Percentiles rank a stretch among this genome's conserved stretches.
These are phyloP conservation scores for Metroxylon sagu DNA, from an alignment of 176 grass and related monocot genomes.

Conservation along the genomic window DNA sequence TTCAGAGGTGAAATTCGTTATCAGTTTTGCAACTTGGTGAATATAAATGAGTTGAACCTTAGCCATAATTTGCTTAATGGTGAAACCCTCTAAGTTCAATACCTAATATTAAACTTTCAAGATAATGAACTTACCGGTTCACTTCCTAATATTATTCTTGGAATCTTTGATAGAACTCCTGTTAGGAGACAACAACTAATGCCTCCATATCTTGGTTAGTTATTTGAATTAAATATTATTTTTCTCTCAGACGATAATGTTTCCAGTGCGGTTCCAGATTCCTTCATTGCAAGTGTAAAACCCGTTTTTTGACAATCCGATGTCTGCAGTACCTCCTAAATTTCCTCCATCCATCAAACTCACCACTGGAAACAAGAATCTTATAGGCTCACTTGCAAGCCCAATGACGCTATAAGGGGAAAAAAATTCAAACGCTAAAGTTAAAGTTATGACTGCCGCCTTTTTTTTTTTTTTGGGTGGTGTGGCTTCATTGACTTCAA, in stretches of 20 bases:
- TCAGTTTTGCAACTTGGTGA: too few relatives aligned
- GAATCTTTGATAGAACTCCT: conserved; percentile 32
- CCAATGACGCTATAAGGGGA: too few relatives aligned
- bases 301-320: conserved; percentile 56
- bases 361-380: conserved; percentile 22
- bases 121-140: conserved; percentile 34
- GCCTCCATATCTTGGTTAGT: conserved; percentile 11
- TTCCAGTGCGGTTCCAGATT: conserved; percentile 29
- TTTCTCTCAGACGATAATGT: conserved; percentile 78
- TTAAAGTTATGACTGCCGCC: too few relatives aligned
- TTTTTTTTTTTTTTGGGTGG: too few relatives aligned
- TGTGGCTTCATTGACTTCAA: too few relatives aligned
- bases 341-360: conserved; percentile 12
- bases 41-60: too few relatives aligned
- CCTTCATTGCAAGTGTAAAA: neutral
- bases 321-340: conserved; percentile 28
- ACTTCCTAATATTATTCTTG: conserved; percentile 8
- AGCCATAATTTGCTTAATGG: too few relatives aligned
- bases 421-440: too few relatives aligned
- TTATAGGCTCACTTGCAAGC: neutral
- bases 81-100: too few relatives aligned
- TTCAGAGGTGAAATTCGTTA: too few relatives aligned
- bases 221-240: conserved; percentile 32
- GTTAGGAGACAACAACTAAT: conserved; percentile 42
- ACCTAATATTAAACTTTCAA: too few relatives aligned